Percentiles rank a stretch among this genome's conserved stretches.
Conservation (phyloP, 1,284 basidiomycete genomes). For the Ustilago hordei region DNA sequence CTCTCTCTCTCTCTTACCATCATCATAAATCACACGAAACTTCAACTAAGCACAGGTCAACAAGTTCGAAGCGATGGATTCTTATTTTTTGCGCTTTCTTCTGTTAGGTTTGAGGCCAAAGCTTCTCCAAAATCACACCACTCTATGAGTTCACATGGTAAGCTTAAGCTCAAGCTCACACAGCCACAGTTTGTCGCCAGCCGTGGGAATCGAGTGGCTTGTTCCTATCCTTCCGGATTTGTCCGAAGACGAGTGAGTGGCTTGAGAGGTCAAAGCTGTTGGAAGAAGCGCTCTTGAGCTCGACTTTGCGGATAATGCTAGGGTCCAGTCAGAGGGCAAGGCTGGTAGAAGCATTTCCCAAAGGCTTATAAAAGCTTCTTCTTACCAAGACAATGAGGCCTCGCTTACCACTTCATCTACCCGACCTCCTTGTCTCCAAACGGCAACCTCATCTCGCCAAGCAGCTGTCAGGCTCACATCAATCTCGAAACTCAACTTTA, state of each 20-base stretch:
- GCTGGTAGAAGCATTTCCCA: too few relatives aligned
- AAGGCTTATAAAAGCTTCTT: too few relatives aligned
- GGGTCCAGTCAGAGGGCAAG: too few relatives aligned
- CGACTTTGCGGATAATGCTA: too few relatives aligned
- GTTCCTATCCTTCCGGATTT: not conserved
- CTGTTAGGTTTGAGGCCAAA: slow-evolving; percentile 4
- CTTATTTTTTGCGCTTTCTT: not conserved
- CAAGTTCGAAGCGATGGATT: not conserved
- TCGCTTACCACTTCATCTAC: not conserved
- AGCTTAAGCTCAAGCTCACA: not conserved
- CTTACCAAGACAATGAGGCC: not conserved
- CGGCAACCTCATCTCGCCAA: not conserved
- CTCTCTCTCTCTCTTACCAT: too few relatives aligned
- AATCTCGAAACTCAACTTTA: slow-evolving; percentile 4
- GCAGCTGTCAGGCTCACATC: not conserved
- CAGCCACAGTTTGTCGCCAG: not conserved
- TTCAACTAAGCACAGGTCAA: not conserved
- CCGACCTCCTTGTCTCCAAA: not conserved
- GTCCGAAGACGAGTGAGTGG: not conserved
- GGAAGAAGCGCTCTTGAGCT: too few relatives aligned
- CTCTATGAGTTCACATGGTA: not conserved
- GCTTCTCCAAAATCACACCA: not conserved
- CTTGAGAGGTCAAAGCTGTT: too few relatives aligned
- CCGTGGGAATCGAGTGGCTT: not conserved
- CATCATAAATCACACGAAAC: too few relatives aligned